Evolutionary conservation across 2,329 filamentous ascomycete genomes (phyloP).

Genomic region (Scytalidium sp.): DNA sequence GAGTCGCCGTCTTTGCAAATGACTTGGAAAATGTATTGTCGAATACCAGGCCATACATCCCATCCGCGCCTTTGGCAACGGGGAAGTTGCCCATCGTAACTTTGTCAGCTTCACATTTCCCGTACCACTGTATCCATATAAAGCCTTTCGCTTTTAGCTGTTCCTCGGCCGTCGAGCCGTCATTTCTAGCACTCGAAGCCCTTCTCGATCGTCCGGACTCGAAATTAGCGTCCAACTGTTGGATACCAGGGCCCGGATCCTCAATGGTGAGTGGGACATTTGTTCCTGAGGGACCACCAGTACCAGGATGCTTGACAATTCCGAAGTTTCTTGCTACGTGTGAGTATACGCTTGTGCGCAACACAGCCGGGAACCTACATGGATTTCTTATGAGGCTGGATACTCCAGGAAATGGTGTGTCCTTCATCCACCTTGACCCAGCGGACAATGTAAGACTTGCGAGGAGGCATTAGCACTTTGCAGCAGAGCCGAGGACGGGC

Average conservation of each 20-base stretch:
- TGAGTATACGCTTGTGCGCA: slow-evolving; percentile 13
- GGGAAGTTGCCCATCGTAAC: slow-evolving; percentile 89
- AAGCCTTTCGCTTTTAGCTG: slow-evolving; percentile 65
- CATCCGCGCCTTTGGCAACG: slow-evolving; percentile 69
- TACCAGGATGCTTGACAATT: slow-evolving; percentile 94
- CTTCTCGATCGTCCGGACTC: slow-evolving; percentile 24
- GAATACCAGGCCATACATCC: slow-evolving; percentile 95
- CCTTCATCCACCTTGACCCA: slow-evolving; percentile 92
- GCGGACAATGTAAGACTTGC: slow-evolving; percentile 91
- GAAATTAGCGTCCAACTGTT: slow-evolving; percentile 17
- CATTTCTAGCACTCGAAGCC: slow-evolving; percentile 48
- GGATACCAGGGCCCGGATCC: slow-evolving; percentile 17
- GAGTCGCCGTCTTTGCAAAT: slow-evolving; percentile 89
- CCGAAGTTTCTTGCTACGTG: slow-evolving; percentile 72
- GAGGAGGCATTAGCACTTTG: slow-evolving; percentile 15
- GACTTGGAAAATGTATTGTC: slow-evolving; percentile 99
- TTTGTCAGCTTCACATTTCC: slow-evolving; percentile 95
- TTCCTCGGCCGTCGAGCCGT: slow-evolving; percentile 58
- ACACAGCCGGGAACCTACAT: slow-evolving; percentile 51
- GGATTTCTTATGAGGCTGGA: slow-evolving; percentile 97
- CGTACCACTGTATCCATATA: slow-evolving; percentile 76
- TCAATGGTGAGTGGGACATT: slow-evolving; percentile 18
- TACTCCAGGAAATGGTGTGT: slow-evolving; percentile 94
- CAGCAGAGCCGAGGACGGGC: slow-evolving; percentile 5
- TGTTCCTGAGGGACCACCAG: slow-evolving; percentile 37